These are phyloP conservation scores for Agrocybe pediades DNA, from an alignment of 768 basidiomycete species.

Conservation along the genomic window DNA sequence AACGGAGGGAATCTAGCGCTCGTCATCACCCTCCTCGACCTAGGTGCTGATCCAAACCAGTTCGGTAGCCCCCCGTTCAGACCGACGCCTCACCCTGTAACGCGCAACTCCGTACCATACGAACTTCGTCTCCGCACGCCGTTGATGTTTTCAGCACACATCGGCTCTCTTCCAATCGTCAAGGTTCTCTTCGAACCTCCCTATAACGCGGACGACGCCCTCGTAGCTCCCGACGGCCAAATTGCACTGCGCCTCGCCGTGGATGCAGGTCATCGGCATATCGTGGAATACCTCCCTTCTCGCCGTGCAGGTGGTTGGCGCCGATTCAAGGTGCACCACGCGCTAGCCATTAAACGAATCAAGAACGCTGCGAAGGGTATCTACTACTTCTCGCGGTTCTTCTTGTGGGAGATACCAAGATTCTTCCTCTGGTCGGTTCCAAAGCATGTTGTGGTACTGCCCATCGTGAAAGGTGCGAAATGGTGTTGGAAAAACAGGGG, in stretches of 20 bases:
- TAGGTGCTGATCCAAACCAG: slow-evolving; percentile 9
- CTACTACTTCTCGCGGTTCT: not conserved
- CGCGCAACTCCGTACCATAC: not conserved
- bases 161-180: slow-evolving; percentile 9
- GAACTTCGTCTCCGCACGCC: slow-evolving; percentile 1
- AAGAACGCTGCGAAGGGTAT: not conserved
- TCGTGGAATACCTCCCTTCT: slow-evolving; percentile 10
- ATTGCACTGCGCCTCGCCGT: slow-evolving; percentile 11
- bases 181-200: slow-evolving; percentile 9
- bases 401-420: slow-evolving; percentile 9
- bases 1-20: not conserved
- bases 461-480: not conserved
- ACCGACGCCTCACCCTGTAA: too few relatives aligned
- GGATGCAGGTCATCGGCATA: not conserved
- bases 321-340: not conserved
- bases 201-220: slow-evolving; percentile 9
- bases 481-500: slow-evolving; percentile 5
- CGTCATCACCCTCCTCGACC: slow-evolving; percentile 4
- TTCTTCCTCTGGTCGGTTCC: slow-evolving; percentile 12
- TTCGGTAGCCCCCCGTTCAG: not conserved
- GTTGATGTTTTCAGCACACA: slow-evolving; percentile 8
- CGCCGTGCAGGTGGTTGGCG: slow-evolving; percentile 8
- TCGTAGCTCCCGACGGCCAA: slow-evolving; percentile 13
- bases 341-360: not conserved
- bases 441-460: slow-evolving; percentile 7